Conservation (phyloP, 202 grass and related monocot genomes). For the Brachypodium distachyon region DNA sequence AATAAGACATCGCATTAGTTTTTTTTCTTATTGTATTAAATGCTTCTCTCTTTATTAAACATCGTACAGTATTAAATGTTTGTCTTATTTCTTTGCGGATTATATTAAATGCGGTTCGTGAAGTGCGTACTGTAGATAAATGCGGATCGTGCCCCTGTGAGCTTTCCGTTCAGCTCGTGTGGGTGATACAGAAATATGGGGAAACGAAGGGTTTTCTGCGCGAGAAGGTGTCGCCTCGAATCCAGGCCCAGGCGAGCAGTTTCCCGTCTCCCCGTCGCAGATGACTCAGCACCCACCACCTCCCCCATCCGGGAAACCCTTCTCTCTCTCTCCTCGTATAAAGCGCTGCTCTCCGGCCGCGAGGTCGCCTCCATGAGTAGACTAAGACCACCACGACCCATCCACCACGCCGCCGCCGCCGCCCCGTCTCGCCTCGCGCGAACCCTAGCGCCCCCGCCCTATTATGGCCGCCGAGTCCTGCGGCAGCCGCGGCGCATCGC, state of each 20-base stretch:
- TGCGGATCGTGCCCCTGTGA: no score
- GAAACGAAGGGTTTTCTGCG: background rate
- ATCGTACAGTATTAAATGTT: no score
- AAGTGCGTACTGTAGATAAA: no score
- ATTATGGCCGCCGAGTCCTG: constrained; percentile 51
- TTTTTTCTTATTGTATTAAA: no score
- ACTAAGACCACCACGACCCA: background rate
- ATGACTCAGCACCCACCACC: constrained; percentile 21
- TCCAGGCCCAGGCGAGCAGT: constrained; percentile 12
- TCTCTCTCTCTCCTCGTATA: constrained; percentile 34
- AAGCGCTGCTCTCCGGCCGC: constrained; percentile 22
- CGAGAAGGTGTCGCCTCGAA: background rate
- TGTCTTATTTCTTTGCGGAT: no score
- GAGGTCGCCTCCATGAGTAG: constrained; percentile 29
- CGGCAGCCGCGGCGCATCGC: constrained; percentile 43
- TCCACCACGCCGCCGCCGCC: background rate
- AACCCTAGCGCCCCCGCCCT: constrained; percentile 1
- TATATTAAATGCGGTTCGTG: no score
- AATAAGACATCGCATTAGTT: no score
- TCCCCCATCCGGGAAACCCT: background rate
- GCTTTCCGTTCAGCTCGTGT: background rate
- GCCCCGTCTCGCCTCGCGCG: background rate
- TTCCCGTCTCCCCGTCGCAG: constrained; percentile 53
- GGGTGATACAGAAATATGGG: background rate
- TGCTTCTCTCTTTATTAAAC: no score